These are phyloP conservation scores for Boletellus ananas DNA, from an alignment of 768 basidiomycete species.

Conservation along the genomic window DNA sequence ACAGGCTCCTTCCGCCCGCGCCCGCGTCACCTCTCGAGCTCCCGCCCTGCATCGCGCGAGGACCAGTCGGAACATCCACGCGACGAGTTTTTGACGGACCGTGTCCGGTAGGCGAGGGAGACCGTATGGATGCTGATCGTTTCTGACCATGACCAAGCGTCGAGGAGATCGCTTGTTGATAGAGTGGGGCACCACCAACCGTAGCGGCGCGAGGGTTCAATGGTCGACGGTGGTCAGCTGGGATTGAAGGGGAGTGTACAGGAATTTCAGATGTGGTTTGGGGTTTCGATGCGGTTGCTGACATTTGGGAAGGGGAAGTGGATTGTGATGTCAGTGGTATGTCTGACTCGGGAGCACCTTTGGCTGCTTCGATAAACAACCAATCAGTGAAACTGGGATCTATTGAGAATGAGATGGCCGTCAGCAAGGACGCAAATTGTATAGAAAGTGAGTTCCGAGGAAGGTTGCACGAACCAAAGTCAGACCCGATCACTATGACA, in stretches of 20 bases:
- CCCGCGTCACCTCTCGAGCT: conserved; percentile 18
- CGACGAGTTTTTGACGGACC: conserved; percentile 70
- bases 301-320: conserved; percentile 19
- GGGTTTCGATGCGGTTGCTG: conserved; percentile 24
- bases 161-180: conserved; percentile 73
- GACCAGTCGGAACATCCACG: conserved; percentile 78
- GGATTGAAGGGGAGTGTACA: conserved; percentile 17
- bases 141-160: conserved; percentile 53
- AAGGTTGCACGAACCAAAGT: conserved; percentile 56
- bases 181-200: conserved; percentile 42
- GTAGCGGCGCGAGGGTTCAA: conserved; percentile 43
- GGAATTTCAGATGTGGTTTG: conserved; percentile 29
- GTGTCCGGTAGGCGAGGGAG: conserved; percentile 57
- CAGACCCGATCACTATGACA: conserved; percentile 64
- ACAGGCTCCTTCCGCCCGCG: conserved; percentile 54
- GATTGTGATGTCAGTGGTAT: conserved; percentile 33
- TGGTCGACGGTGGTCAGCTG: conserved; percentile 31
- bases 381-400: conserved; percentile 85
- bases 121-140: conserved; percentile 61
- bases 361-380: conserved; percentile 79
- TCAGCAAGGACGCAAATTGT: conserved; percentile 3
- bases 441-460: not conserved
- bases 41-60: conserved; percentile 67
- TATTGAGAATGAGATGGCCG: conserved; percentile 25
- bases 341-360: conserved; percentile 57